Base-by-base conservation (phyloP, 1,284 basidiomycete species). In the Chondrostereum purpureum region DNA sequence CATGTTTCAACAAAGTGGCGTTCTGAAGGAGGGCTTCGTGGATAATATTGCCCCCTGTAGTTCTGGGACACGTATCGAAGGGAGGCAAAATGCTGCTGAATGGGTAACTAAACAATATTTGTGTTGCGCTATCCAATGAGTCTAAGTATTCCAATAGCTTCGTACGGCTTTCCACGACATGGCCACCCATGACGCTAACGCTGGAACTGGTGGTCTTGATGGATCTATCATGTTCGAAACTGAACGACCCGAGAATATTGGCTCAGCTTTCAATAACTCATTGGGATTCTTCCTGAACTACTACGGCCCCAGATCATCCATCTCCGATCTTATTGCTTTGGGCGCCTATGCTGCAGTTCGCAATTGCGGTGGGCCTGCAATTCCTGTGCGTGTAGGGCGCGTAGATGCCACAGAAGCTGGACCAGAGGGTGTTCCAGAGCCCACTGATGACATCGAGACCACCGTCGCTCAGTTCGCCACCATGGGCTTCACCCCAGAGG, bases 401-500 rank as follows among this genome's bases (percentile, higher is more conserved):
- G 43, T 58, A 19, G 62, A 63, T 47, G 54, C 55, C 11, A 55
- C 50, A 42, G 46, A 36, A 36, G 57, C 56, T 31, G 62, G 63
- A 11, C 54, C 56, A 5, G 27, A 35, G 4, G 59, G 59, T n/a
- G 59, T 58, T 13, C 64, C 64, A 2, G 53, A 60, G 40, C 62
- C 62, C 4, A 55, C 61, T 14, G 50, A 62, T 39, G 52, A 54
- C 37, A 33, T 63, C 13, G 46, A 53, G 20, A 55, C 51, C 0
- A 58, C 57, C 42, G 57, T 42, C 4, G 52, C 49, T 5, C 50
- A 51, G 31, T 65, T 65, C 51, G 53, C 58, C 14, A 59, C 58
- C 16, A 61, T 65, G 52, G 68, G 68, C 2, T 71, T 69, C 48
- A 63, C 53, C 12, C 49, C 53, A 8, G 46, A 54, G 4, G 68